Percentiles rank a stretch among this genome's conserved stretches.
Conservation (phyloP, 1,139 yeast genomes). For the Citeromyces hawaiiensis region DNA sequence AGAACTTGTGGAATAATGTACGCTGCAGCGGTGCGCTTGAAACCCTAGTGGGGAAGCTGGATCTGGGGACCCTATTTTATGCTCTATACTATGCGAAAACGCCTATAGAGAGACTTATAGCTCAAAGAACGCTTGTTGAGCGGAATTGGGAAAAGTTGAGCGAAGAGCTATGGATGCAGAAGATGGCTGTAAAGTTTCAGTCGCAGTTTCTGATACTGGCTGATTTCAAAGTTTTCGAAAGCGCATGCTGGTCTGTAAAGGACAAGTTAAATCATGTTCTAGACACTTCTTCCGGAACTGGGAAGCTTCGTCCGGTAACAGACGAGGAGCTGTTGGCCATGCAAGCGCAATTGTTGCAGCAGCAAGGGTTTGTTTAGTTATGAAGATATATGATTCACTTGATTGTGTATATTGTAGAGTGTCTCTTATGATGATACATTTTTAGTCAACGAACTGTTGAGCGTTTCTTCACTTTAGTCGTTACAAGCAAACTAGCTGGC, state of each 20-base stretch:
- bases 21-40: slow-evolving; percentile 23
- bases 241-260: slow-evolving; percentile 22
- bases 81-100: slow-evolving; percentile 48
- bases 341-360: not conserved
- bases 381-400: not conserved
- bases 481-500: no score
- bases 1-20: slow-evolving; percentile 32
- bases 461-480: no score
- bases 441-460: no score
- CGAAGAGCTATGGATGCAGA: slow-evolving; percentile 25
- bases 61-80: slow-evolving; percentile 37
- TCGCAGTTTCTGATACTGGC: slow-evolving; percentile 9
- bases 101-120: slow-evolving; percentile 27
- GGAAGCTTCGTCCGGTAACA: not conserved
- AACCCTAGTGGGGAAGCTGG: slow-evolving; percentile 20
- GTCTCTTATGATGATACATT: no score
- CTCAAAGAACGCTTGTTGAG: slow-evolving; percentile 15
- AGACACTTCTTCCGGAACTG: slow-evolving; percentile 6
- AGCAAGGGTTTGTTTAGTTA: not conserved
- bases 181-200: slow-evolving; percentile 19
- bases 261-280: slow-evolving; percentile 14
- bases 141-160: slow-evolving; percentile 21
- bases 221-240: slow-evolving; percentile 25
- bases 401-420: not conserved
- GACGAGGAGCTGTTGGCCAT: not conserved